Conservation (phyloP, 768 basidiomycete genomes). For the Pisolithus albus region DNA sequence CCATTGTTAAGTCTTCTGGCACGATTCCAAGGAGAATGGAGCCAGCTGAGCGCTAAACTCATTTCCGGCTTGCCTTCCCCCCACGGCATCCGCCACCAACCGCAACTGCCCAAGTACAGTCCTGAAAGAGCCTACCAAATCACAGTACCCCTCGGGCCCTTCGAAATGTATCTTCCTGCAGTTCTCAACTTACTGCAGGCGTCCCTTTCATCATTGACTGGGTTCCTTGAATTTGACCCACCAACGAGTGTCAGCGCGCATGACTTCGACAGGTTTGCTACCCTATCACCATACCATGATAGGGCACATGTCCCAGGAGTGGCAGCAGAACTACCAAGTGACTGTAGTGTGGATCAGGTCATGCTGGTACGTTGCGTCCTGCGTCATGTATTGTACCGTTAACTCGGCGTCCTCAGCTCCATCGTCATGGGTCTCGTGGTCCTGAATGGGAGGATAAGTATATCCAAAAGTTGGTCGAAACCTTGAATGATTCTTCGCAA, state of each 20-base stretch:
- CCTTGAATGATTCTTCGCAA: constrained; percentile 22
- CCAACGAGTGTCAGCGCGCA: background rate
- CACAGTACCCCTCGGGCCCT: background rate
- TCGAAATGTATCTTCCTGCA: constrained; percentile 14
- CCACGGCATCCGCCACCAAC: no score
- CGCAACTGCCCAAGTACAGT: no score
- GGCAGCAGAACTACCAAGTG: constrained; percentile 25
- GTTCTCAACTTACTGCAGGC: constrained; percentile 8
- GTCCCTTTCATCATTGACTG: background rate
- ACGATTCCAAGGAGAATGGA: no score
- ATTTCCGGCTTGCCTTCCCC: no score
- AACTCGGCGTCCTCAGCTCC: constrained; percentile 24
- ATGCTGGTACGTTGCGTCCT: constrained; percentile 23
- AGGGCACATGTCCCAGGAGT: constrained; percentile 25
- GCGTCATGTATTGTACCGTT: background rate
- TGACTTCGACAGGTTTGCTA: constrained; percentile 21
- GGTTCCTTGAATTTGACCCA: background rate
- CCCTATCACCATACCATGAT: constrained; percentile 32
- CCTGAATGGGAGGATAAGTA: constrained; percentile 27
- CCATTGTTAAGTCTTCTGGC: no score
- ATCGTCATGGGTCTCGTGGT: constrained; percentile 36
- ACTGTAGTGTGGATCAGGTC: constrained; percentile 35
- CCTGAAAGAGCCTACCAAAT: no score
- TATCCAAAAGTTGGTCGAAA: constrained; percentile 28
- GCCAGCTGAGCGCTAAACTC: no score